phyloP scores from a whole-genome alignment of 2,329 filamentous ascomycete species.

The Aspergillus ochraceoroseus region DNA sequence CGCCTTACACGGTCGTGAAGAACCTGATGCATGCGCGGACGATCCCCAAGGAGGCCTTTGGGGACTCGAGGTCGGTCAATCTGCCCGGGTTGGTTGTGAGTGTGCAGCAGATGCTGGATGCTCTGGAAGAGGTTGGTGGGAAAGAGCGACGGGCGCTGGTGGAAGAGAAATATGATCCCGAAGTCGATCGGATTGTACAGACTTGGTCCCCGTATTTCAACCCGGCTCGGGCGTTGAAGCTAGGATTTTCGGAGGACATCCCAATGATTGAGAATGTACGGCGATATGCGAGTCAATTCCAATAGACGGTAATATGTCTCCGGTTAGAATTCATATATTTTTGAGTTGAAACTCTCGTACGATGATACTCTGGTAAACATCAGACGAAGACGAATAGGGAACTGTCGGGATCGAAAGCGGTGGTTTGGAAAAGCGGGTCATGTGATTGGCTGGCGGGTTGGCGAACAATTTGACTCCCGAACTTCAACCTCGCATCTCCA shows the following conservation, averaged over 20 bases:
- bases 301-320: too few species aligned
- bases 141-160: constrained; percentile 51
- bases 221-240: constrained; percentile 48
- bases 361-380: too few species aligned
- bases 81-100: constrained; percentile 54
- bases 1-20: constrained; percentile 50
- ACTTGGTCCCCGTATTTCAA: constrained; percentile 59
- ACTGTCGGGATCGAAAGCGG: constrained; percentile 33
- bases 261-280: constrained; percentile 40
- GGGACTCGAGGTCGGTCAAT: constrained; percentile 51
- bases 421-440: constrained; percentile 42
- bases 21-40: constrained; percentile 53
- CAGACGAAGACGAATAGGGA: constrained; percentile 20
- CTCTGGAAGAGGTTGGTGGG: constrained; percentile 53
- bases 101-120: constrained; percentile 58
- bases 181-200: constrained; percentile 54
- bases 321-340: too few species aligned
- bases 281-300: constrained; percentile 36
- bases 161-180: constrained; percentile 52
- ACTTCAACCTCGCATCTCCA: constrained; percentile 41
- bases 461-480: constrained; percentile 47
- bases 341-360: too few species aligned
- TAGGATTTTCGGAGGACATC: constrained; percentile 46
- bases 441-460: constrained; percentile 42
- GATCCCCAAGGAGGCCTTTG: constrained; percentile 50